These are phyloP conservation scores for Aspergillus proliferans DNA, from an alignment of 2,329 filamentous ascomycete genomes.

Conservation along the genomic window DNA sequence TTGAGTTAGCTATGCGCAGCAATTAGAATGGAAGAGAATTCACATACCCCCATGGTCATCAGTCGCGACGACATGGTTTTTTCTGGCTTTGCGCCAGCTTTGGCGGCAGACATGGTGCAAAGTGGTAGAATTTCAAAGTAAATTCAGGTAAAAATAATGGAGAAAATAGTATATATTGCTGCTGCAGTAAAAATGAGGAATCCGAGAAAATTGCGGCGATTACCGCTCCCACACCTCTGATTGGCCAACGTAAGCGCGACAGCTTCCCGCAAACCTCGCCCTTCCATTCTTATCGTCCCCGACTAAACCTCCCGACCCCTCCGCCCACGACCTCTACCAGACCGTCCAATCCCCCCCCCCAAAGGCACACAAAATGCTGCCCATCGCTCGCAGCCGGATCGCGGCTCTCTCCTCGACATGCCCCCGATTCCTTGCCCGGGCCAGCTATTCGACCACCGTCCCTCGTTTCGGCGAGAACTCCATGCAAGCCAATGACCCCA, in stretches of 20 bases:
- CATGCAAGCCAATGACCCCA: slow-evolving; percentile 53
- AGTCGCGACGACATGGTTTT: slow-evolving; percentile 80
- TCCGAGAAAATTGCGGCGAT: slow-evolving; percentile 11
- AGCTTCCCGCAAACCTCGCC: slow-evolving; percentile 29
- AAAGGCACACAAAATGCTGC: slow-evolving; percentile 34
- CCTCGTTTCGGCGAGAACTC: slow-evolving; percentile 36
- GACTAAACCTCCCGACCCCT: slow-evolving; percentile 6
- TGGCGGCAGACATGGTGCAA: slow-evolving; percentile 28
- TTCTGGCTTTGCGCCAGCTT: slow-evolving; percentile 51
- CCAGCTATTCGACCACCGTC: slow-evolving; percentile 39
- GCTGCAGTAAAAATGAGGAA: slow-evolving; percentile 1
- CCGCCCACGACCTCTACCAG: slow-evolving; percentile 9
- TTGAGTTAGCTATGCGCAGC: background rate
- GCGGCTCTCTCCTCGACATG: slow-evolving; percentile 39
- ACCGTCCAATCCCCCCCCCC: background rate
- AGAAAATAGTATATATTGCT: background rate
- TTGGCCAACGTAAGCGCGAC: slow-evolving; percentile 15
- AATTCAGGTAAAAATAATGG: background rate
- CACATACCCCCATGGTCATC: slow-evolving; percentile 74
- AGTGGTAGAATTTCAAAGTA: background rate
- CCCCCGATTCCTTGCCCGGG: slow-evolving; percentile 26
- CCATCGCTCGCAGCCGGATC: slow-evolving; percentile 41
- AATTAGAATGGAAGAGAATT: background rate
- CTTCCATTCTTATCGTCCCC: slow-evolving; percentile 9
- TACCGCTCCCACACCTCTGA: slow-evolving; percentile 13